Conservation (phyloP, 2,329 filamentous ascomycete species). For the Gnomoniopsis sp. region DNA sequence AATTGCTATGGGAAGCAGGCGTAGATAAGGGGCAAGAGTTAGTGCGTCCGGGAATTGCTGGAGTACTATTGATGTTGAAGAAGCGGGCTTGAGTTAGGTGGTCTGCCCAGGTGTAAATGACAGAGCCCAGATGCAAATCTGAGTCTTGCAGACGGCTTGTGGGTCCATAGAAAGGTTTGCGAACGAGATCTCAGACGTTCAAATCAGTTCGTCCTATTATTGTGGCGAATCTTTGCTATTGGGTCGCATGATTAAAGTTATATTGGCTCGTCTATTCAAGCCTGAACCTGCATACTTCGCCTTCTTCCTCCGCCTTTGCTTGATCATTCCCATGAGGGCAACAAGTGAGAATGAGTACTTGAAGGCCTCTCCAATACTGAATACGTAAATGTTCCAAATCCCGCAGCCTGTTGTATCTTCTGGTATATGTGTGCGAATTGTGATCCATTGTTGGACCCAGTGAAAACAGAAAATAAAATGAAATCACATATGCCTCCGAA, state of each 20-base stretch:
- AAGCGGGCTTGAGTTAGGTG: constrained; percentile 20
- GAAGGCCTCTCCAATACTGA: not conserved
- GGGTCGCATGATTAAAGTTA: not conserved
- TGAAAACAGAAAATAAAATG: too few relatives aligned
- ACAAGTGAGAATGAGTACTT: not conserved
- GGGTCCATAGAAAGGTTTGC: not conserved
- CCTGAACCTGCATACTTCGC: not conserved
- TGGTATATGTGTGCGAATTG: too few relatives aligned
- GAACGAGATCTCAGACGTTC: not conserved
- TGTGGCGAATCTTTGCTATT: not conserved
- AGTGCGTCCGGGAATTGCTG: constrained; percentile 23
- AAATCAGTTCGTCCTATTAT: not conserved
- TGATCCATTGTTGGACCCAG: too few relatives aligned
- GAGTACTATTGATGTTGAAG: constrained; percentile 29
- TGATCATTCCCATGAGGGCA: not conserved
- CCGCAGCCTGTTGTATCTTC: too few relatives aligned
- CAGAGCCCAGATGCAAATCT: not conserved
- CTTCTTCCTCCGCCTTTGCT: not conserved
- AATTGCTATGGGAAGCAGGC: constrained; percentile 28
- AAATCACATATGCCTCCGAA: too few relatives aligned
- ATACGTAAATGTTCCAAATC: not conserved
- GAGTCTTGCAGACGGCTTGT: too few relatives aligned
- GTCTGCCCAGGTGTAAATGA: not conserved
- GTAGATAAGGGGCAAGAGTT: constrained; percentile 31
- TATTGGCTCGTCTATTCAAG: not conserved